These are phyloP conservation scores for Amaranthus tricolor DNA, from an alignment of 179 eudicot genomes.

Conservation along the genomic window DNA sequence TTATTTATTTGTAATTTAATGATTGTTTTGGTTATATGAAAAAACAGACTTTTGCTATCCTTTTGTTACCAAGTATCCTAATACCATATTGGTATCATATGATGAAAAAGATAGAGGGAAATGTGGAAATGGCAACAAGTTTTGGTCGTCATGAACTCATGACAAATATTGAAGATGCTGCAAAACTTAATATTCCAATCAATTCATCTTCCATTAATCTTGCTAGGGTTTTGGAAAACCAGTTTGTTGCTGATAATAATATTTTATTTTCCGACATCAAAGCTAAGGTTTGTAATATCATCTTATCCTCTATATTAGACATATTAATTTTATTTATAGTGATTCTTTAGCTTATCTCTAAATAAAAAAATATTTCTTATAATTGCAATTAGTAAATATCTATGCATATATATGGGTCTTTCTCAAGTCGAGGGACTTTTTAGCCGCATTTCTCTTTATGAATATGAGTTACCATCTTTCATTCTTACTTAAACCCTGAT, in stretches of 20 bases:
- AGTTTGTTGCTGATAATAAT: conserved; percentile 14
- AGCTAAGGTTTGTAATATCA: conserved; percentile 30
- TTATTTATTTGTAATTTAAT: neutral
- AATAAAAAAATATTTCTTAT: neutral
- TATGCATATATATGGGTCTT: no score
- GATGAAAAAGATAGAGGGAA: conserved; percentile 31
- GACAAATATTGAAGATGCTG: conserved; percentile 31
- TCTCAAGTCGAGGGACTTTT: no score
- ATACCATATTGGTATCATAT: conserved; percentile 41
- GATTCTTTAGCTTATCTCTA: neutral
- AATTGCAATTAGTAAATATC: neutral
- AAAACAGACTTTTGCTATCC: conserved; percentile 39
- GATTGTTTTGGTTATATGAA: neutral
- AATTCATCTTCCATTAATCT: conserved; percentile 34
- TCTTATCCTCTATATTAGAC: no score
- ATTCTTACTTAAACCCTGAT: no score
- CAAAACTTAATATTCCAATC: conserved; percentile 28
- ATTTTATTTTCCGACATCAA: conserved; percentile 26
- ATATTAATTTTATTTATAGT: neutral
- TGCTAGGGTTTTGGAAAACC: conserved; percentile 31
- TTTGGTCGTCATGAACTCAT: conserved; percentile 22
- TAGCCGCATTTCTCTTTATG: no score
- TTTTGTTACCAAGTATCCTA: conserved; percentile 37
- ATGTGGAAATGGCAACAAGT: conserved; percentile 26
- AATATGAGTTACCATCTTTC: no score